phyloP scores from a whole-genome alignment of 2,329 filamentous ascomycete species.

The Ophiosphaerella herpotricha region DNA sequence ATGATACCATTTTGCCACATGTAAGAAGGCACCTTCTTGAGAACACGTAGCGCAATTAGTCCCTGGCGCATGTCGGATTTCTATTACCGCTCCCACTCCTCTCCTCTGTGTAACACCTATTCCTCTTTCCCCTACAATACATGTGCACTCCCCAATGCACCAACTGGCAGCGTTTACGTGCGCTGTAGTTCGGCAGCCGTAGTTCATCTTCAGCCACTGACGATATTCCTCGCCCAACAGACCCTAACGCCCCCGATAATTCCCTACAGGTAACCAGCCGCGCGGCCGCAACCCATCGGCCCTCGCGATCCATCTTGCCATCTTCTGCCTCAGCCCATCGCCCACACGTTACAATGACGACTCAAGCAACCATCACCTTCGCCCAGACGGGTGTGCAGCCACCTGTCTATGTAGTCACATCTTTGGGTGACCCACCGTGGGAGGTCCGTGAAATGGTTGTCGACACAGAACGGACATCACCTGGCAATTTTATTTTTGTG shows the following conservation, averaged over 20 bases:
- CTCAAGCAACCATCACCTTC: conserved; percentile 63
- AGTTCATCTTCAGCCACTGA: conserved; percentile 32
- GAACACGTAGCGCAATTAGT: too few relatives aligned
- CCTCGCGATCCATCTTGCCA: conserved; percentile 3
- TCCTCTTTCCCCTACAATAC: conserved; percentile 10
- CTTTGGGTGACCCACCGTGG: conserved; percentile 71
- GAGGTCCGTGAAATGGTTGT: conserved; percentile 66
- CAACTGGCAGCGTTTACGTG: conserved; percentile 19
- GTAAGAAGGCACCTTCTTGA: conserved; percentile 3
- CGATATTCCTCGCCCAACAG: conserved; percentile 26
- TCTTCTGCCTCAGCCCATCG: not conserved
- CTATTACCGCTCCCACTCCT: conserved; percentile 13
- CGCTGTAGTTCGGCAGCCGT: conserved; percentile 17
- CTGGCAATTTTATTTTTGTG: conserved; percentile 63
- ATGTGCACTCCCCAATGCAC: conserved; percentile 25
- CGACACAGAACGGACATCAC: conserved; percentile 51
- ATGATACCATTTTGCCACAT: not conserved
- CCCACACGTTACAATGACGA: conserved; percentile 22
- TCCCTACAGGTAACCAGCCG: conserved; percentile 17
- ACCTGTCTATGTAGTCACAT: conserved; percentile 72
- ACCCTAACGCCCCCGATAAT: conserved; percentile 8
- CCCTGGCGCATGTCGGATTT: conserved; percentile 7
- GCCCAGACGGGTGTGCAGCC: conserved; percentile 63
- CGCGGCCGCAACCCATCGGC: conserved; percentile 11
- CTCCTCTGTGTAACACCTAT: conserved; percentile 20